Conservation (phyloP, 139 green algal species). For the Ostreobium quekettii region DNA sequence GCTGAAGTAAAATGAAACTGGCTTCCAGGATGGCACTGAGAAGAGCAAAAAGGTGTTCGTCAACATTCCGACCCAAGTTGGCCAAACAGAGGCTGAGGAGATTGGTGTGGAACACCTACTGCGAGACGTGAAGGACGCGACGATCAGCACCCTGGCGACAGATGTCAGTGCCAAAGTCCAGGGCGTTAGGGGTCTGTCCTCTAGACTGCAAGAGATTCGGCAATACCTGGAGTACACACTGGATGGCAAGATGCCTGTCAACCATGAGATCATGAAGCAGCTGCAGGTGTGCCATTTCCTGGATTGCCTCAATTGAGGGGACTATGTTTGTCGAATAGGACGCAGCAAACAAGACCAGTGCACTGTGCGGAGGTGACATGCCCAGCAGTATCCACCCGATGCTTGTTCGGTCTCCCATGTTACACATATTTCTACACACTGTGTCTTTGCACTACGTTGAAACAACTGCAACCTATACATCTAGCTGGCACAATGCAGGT, state of each 20-base stretch:
- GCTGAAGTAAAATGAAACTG: too few species aligned
- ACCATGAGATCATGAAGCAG: slow-evolving; percentile 93
- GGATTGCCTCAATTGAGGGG: too few species aligned
- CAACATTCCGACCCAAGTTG: slow-evolving; percentile 88
- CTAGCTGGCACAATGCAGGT: too few species aligned
- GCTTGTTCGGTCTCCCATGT: too few species aligned
- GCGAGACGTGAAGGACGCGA: slow-evolving; percentile 66
- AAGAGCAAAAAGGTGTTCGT: slow-evolving; percentile 86
- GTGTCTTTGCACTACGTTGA: too few species aligned
- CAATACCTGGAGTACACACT: slow-evolving; percentile 83
- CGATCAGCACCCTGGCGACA: slow-evolving; percentile 74
- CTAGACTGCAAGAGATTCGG: slow-evolving; percentile 62
- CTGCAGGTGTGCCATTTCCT: too few species aligned
- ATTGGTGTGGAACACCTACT: slow-evolving; percentile 98
- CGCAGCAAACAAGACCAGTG: too few species aligned
- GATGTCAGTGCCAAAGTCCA: slow-evolving; percentile 59
- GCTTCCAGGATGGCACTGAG: slow-evolving; percentile 88
- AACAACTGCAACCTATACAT: too few species aligned
- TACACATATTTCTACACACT: too few species aligned
- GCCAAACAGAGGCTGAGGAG: slow-evolving; percentile 95
- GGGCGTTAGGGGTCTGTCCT: slow-evolving; percentile 39
- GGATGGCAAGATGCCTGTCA: slow-evolving; percentile 77
- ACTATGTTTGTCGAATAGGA: too few species aligned
- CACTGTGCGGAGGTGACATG: too few species aligned
- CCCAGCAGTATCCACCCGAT: too few species aligned